These are phyloP conservation scores for Phytophthora brassicae DNA, from an alignment of 352 stramenopile species.

Conservation along the genomic window DNA sequence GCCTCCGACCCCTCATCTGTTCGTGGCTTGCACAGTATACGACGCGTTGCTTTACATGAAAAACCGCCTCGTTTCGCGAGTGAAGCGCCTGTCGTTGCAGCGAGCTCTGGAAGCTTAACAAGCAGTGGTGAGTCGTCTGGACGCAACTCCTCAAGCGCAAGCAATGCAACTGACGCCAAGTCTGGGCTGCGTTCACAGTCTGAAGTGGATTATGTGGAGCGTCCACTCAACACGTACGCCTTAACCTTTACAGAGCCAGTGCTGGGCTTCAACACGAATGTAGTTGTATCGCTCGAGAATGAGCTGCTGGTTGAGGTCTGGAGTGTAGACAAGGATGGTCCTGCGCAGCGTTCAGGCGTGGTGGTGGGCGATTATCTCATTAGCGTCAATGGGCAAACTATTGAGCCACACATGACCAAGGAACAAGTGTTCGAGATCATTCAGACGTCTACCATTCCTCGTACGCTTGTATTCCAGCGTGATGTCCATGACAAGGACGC, in stretches of 20 bases:
- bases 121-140: constrained; percentile 38
- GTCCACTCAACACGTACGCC: constrained; percentile 50
- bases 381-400: constrained; percentile 60
- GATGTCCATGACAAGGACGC: constrained; percentile 38
- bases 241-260: constrained; percentile 64
- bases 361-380: constrained; percentile 57
- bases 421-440: constrained; percentile 68
- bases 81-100: constrained; percentile 31
- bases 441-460: constrained; percentile 42
- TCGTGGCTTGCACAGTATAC: constrained; percentile 57
- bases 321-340: constrained; percentile 54
- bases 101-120: constrained; percentile 29
- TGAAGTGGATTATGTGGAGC: constrained; percentile 29
- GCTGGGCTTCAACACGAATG: constrained; percentile 57
- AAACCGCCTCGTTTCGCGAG: constrained; percentile 73
- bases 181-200: constrained; percentile 38
- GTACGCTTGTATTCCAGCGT: constrained; percentile 63
- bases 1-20: constrained; percentile 38
- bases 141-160: constrained; percentile 45
- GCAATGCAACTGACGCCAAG: constrained; percentile 17
- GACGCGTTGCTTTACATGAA: constrained; percentile 58
- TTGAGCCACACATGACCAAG: constrained; percentile 65
- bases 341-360: constrained; percentile 56
- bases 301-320: constrained; percentile 58
- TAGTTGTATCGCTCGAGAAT: constrained; percentile 51